Evolutionary conservation across 805 yeast genomes (phyloP).

Genomic region (Clavispora fructus): DNA sequence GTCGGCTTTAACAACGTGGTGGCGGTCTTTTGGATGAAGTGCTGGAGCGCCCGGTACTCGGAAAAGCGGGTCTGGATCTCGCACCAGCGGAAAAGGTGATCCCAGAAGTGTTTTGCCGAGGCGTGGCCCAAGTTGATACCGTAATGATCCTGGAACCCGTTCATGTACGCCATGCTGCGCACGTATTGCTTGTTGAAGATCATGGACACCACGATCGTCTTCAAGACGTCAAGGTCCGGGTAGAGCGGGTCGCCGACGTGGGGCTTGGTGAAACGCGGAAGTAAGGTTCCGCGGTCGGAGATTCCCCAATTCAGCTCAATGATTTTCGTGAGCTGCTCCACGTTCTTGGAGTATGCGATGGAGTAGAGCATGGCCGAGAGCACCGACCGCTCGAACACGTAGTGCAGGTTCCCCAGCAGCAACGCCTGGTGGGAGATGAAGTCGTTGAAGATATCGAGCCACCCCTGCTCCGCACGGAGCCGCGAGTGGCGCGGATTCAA

Average conservation of each 20-base stretch:
- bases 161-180: conserved; percentile 30
- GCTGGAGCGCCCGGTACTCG: conserved; percentile 21
- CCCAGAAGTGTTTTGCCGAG: conserved; percentile 29
- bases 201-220: conserved; percentile 27
- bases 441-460: conserved; percentile 21
- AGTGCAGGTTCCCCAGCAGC: conserved; percentile 4
- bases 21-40: conserved; percentile 20
- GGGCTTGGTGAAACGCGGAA: conserved; percentile 4
- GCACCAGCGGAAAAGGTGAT: conserved; percentile 32
- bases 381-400: conserved; percentile 18
- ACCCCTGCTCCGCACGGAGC: conserved; percentile 15
- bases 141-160: conserved; percentile 30
- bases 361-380: conserved; percentile 26
- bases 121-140: conserved; percentile 15
- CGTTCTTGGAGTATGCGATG: conserved; percentile 24
- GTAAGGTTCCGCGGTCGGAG: conserved; percentile 16
- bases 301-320: conserved; percentile 32
- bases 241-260: conserved; percentile 11
- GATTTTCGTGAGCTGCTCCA: conserved; percentile 18
- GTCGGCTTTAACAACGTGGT: conserved; percentile 7
- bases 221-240: conserved; percentile 22
- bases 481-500: conserved; percentile 17
- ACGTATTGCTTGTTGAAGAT: conserved; percentile 28
- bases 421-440: conserved; percentile 11
- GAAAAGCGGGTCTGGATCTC: conserved; percentile 28